Evolutionary conservation across 495 filamentous ascomycete species (phyloP), one percentile per base, ranked within the genome.

Genomic region (Neurospora africana): DNA sequence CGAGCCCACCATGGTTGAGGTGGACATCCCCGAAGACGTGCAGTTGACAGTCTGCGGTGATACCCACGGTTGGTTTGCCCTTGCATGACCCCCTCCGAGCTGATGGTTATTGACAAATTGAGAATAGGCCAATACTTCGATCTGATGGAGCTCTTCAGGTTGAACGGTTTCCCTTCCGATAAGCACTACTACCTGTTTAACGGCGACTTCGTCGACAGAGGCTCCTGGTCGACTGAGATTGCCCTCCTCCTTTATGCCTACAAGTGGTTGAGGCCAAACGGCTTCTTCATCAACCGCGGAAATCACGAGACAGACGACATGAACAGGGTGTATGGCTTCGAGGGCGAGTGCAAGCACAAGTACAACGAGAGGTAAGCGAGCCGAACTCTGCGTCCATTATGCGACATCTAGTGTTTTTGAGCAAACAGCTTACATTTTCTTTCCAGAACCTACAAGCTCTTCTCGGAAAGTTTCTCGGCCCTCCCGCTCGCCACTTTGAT

Each of bases 241-340:
- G 95, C 93, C 13, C 85, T 99, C 33, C 87, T 97, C 36, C 87
- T 99, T 33, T 99, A 97, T 78, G 92, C 95, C 40, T 95, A 97
- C 86, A 99, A 99, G 83, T 97, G 93, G 94, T 81, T 99, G 75
- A 90, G 90, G 70, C 95, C 96, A 0, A 87, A 89, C 43, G 87
- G 84, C 44, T 92, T 99, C 83, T 99, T 97, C 89, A 85, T 99
- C 72, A 99, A 99, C 86, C 90, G 95, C 69, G 95, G 95, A 74
- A 99, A 99, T 82, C 95, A 99, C 84, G 95, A 99, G 83, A 98
- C 95, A 72, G 95, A 99, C 80, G 95, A 98, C 81, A 99, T 99
- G 95, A 99, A 99, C 85, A 89, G 92, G 79, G 94, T 95, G 35
- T 98, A 99, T 78, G 95, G 95, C 68, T 99, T 99, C 77, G 95